Percentiles rank a stretch among this genome's conserved stretches.
phyloP scores from a whole-genome alignment of 257 asterid species.

The Capsicum rhomboideum region DNA sequence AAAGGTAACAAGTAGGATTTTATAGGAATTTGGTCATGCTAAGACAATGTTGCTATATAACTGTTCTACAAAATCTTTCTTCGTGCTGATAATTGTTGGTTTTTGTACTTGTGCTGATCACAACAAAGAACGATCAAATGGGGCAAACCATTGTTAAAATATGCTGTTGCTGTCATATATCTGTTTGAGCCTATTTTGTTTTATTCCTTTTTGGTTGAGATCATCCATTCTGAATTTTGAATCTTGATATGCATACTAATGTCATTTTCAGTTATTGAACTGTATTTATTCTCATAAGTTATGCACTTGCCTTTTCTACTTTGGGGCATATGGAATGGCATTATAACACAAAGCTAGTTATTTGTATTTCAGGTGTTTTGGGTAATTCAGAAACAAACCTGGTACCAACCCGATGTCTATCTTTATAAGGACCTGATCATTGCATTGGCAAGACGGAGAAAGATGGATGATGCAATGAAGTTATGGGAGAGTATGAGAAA shows the following conservation, averaged over 20 bases:
- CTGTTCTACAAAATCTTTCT: neutral
- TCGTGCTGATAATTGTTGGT: neutral
- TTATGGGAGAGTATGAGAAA: constrained; percentile 81
- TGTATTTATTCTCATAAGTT: neutral
- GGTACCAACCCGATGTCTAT: constrained; percentile 81
- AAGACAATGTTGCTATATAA: neutral
- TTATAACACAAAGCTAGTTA: neutral
- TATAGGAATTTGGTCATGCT: neutral
- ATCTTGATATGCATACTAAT: neutral
- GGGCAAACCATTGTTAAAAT: neutral
- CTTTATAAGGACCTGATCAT: constrained; percentile 85
- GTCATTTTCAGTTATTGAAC: neutral
- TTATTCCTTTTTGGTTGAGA: neutral
- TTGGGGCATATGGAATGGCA: neutral
- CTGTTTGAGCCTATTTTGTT: neutral
- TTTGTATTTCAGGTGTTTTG: constrained; percentile 54
- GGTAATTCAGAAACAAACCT: constrained; percentile 70
- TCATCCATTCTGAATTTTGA: neutral
- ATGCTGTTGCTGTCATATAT: neutral
- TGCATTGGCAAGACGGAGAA: constrained; percentile 61
- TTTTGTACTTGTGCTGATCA: neutral
- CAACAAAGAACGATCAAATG: neutral
- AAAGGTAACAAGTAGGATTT: neutral
- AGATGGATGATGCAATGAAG: constrained; percentile 81
- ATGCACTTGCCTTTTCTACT: neutral